Base-by-base conservation (phyloP, 2,329 filamentous ascomycete species). In the Fusarium sp. region DNA sequence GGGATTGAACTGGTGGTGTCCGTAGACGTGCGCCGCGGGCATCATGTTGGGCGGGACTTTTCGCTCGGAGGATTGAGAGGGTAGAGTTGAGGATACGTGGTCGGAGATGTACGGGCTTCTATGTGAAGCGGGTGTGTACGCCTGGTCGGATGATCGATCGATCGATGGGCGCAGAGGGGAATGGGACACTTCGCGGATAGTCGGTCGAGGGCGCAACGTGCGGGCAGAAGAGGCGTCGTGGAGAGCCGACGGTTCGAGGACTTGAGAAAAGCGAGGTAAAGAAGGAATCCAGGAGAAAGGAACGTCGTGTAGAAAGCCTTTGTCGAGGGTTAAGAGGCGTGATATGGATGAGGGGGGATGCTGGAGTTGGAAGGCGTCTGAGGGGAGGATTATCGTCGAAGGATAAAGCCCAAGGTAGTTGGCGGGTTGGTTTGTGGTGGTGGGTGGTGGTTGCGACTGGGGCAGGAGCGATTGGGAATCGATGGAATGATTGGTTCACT, bases 1-100 rank as follows among this genome's bases (percentile, higher is more conserved):
- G 60, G 87, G 88, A 75, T 89, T 88, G 80, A 91, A 91, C 78
- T 92, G 90, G 79, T 91, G 91, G 80, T 93, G 91, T 72, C 89
- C 90, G 83, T 92, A 93, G 79, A 92, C 87, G 82, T 91, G 90
- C 78, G 89, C 85, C 80, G 89, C 87, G 70, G 88, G 88, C 86
- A 92, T 89, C 90, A 92, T 92, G 76, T 82, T 86, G 79, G 78
- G 78, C 72, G 67, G 71, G 65, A 58, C 68, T 72, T 68, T 69
- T 75, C 59, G 45, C 45, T 68, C 54, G 25, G 66, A 62, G 60
- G 40, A 27, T 37, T 63, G 59, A 37, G 54, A 38, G 43, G 59
- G 63, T 37, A 38, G 25, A 35, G 45, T 54, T 47, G 32, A 45
- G 40, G 12, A 15, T 30, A 43, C 45, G 45, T 63, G 50, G 17